Conservation (phyloP, 106 monocot species). For the Platanthera guangdongensis region DNA sequence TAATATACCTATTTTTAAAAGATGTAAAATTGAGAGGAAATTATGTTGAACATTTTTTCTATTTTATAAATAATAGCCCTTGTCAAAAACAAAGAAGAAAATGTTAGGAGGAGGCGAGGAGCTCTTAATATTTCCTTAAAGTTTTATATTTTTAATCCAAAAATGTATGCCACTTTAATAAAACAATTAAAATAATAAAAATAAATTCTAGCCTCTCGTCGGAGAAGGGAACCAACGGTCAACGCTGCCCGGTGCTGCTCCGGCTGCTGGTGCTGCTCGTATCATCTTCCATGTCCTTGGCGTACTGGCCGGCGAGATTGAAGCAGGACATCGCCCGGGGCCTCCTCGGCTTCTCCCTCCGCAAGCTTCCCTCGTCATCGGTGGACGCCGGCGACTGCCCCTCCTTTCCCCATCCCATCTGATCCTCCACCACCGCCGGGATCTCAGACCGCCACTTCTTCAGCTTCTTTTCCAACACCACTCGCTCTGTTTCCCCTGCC, state of each 20-base stretch:
- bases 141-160: too few species aligned
- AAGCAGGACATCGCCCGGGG: constrained; percentile 10
- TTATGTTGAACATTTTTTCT: too few species aligned
- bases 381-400: neutral
- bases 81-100: too few species aligned
- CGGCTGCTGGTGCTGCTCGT: neutral
- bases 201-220: too few species aligned
- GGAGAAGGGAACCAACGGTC: neutral
- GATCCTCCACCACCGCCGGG: neutral
- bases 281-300: neutral
- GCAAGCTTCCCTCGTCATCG: neutral
- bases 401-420: neutral
- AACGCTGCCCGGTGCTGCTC: neutral
- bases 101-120: too few species aligned
- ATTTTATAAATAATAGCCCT: too few species aligned
- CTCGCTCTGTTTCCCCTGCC: constrained; percentile 14
- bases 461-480: constrained; percentile 29
- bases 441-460: constrained; percentile 32
- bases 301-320: constrained; percentile 5
- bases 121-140: too few species aligned
- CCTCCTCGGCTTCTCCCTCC: neutral
- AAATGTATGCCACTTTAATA: too few species aligned
- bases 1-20: too few species aligned
- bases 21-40: too few species aligned
- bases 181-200: too few species aligned